Evolutionary conservation across 2,329 filamentous ascomycete genomes (phyloP).

Genomic region (Claviceps digitariae): DNA sequence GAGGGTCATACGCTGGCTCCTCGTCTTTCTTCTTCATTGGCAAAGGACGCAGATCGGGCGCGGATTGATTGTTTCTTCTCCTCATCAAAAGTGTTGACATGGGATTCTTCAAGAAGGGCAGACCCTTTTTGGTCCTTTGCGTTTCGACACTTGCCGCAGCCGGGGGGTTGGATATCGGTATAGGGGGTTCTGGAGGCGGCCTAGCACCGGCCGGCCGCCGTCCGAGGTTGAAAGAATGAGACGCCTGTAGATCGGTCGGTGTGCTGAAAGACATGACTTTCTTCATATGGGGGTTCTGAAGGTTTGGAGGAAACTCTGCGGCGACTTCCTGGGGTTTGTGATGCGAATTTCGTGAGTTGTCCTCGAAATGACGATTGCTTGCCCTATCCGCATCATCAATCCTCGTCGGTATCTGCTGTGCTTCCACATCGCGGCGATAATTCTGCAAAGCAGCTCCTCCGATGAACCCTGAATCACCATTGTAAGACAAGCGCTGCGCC

Average conservation of each 20-base stretch:
- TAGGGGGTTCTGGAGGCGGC: conserved; percentile 24
- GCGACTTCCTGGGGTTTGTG: conserved; percentile 12
- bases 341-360: conserved; percentile 3
- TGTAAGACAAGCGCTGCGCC: conserved; percentile 20
- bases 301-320: conserved; percentile 19
- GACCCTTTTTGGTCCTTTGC: conserved; percentile 36
- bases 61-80: conserved; percentile 38
- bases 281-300: conserved; percentile 16
- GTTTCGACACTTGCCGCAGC: conserved; percentile 21
- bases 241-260: conserved; percentile 33
- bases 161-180: conserved; percentile 11
- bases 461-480: conserved; percentile 34
- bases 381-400: not conserved
- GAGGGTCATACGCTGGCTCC: conserved; percentile 43
- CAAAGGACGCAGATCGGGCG: conserved; percentile 28
- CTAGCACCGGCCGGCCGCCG: conserved; percentile 30
- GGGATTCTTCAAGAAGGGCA: conserved; percentile 46
- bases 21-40: conserved; percentile 25
- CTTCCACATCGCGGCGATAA: conserved; percentile 27
- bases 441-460: conserved; percentile 41
- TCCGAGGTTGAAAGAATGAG: conserved; percentile 16
- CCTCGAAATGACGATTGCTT: conserved; percentile 1
- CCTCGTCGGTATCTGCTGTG: conserved; percentile 2
- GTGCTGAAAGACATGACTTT: conserved; percentile 31
- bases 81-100: conserved; percentile 46